Base-by-base conservation (phyloP, 176 grass and related monocot species). In the Carex cristatella region DNA sequence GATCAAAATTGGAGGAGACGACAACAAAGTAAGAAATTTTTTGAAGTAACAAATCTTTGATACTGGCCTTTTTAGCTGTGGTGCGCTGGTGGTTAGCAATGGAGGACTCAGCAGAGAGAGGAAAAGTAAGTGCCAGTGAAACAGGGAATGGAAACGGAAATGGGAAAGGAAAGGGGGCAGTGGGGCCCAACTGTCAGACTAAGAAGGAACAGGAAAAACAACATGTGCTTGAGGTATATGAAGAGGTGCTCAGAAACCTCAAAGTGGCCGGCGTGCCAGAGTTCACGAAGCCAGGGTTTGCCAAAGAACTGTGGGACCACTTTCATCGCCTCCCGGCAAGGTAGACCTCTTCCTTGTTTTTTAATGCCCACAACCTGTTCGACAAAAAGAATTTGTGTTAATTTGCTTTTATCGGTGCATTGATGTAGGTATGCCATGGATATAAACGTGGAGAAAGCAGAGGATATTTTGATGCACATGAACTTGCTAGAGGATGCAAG, bases 391-490 rank as follows among this genome's bases (percentile, higher is more conserved):
- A 46, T 4, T 3, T 44, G 46, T 44, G 46, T 63, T 10, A 55
- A 15, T 58, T 66, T 32, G 59, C 48, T 84, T 69, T 38, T 35
- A 7, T 65, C 10, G 28, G 30, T 68, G 38, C 3, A 31, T 73
- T 32, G 7, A 8, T 61, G 28, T 65, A 87, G 86, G 19, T 91
- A 91, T 63, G 82, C 86, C 2, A 82, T 91, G 81, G 89, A 91
- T 87, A 68, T 87, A 18, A 88, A 81, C 48, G 86, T 85, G 32
- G 85, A 91, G 64, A 87, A 83, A 65, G 82, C 82, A 60, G 86
- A 91, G 31, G 86, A 91, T 85, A 88, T 95, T 87, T 81, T 95
- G 65, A 91, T 64, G 27, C 86, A 91, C 74, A 83, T 87, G 83
- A 82, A 77, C 44, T 85, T 87, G 83, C 66, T 91, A 4, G 82